Evolutionary conservation across 2,329 filamentous ascomycete species (phyloP), one percentile per base, ranked within the genome.

Genomic region (Cytospora leucostoma): DNA sequence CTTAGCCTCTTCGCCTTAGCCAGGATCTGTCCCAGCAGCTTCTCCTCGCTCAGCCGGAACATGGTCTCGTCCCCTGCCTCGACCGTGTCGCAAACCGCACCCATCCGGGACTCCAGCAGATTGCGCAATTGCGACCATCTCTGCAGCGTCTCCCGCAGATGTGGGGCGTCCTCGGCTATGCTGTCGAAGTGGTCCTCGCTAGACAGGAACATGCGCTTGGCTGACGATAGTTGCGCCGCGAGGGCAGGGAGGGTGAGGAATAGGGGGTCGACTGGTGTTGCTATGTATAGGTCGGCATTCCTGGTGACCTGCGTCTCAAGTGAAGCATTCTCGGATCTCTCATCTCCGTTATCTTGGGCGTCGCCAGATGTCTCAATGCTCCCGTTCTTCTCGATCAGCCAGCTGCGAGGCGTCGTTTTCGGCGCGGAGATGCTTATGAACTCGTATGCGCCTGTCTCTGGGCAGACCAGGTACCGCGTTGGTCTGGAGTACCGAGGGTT

Each of bases 41-140:
- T 96, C 13, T 81, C 77, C 70, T 90, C 83, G 69, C 82, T 95
- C 32, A 96, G 78, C 13, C 92, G 86, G 75, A 90, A 97, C 91
- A 97, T 92, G 61, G 78, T 85, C 74, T 97, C 93, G 65, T 91
- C 91, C 15, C 90, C 91, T 0, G 90, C 91, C 38, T 95, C 89
- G 12, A 96, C 89, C 0, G 84, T 89, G 70, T 97, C 93, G 75
- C 93, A 96, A 6, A 95, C 81, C 1, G 79, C 81, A 1, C 80
- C 82, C 78, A 96, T 88, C 40, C 92, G 83, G 12, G 80, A 75
- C 70, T 91, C 86, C 0, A 96, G 73, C 37, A 82, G 76, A 2
- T 68, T 74, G 65, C 79, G 81, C 70, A 80, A 78, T 63, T 77
- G 77, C 59, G 71, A 74, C 72, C 78, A 80, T 51, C 77, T 74